Evolutionary conservation across 139 green algal genomes (phyloP).

Genomic region (Gonium pectorale): DNA sequence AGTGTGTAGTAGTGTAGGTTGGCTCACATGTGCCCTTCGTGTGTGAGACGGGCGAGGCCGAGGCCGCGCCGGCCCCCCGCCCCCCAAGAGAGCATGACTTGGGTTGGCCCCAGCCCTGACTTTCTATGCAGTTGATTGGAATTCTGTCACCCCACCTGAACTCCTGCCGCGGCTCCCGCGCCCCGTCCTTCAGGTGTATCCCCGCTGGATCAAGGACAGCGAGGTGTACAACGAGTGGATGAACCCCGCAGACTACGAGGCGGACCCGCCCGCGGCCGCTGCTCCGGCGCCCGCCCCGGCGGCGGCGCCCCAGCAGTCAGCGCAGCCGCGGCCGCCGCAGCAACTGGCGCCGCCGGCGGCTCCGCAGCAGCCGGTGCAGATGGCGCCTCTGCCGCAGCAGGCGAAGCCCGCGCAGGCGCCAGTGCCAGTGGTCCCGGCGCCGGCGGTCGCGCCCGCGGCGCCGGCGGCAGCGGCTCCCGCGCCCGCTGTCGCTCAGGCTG

Average conservation of each 20-base stretch:
- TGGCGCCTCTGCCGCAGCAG: neutral
- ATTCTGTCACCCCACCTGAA: too few relatives aligned
- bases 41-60: too few relatives aligned
- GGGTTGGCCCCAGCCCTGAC: too few relatives aligned
- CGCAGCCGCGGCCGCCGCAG: neutral
- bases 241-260: slow-evolving; percentile 86
- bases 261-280: neutral
- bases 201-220: slow-evolving; percentile 84
- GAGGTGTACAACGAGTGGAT: slow-evolving; percentile 96
- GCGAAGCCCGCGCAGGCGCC: neutral
- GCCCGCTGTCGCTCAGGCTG: neutral
- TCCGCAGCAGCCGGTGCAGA: neutral
- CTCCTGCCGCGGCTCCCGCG: too few relatives aligned
- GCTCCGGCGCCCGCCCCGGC: neutral
- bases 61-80: too few relatives aligned
- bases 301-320: neutral
- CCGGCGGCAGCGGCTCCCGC: neutral
- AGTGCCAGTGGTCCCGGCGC: neutral
- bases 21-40: too few relatives aligned
- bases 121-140: too few relatives aligned
- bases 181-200: slow-evolving; percentile 67
- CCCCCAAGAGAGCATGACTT: too few relatives aligned
- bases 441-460: neutral
- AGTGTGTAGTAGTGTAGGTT: too few relatives aligned
- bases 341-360: neutral